Evolutionary conservation across 176 grass and related monocot genomes (phyloP).

Genomic region (Areca catechu): DNA sequence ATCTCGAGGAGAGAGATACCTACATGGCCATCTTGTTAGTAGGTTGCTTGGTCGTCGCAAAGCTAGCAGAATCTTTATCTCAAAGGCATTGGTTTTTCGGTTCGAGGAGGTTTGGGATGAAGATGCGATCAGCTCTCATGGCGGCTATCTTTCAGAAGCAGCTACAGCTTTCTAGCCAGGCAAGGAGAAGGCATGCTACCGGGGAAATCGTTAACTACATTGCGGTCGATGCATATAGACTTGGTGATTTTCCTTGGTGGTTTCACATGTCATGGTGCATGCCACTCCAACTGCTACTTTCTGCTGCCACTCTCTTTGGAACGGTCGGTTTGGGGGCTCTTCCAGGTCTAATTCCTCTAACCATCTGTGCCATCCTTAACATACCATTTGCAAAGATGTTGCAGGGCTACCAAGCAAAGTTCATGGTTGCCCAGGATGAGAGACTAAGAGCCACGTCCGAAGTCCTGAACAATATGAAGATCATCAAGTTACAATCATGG

Average conservation of each 20-base stretch:
- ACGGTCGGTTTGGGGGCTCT: slow-evolving; percentile 57
- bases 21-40: slow-evolving; percentile 30
- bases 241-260: slow-evolving; percentile 75
- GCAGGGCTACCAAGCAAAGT: slow-evolving; percentile 60
- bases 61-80: slow-evolving; percentile 67
- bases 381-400: slow-evolving; percentile 62
- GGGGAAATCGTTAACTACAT: slow-evolving; percentile 90
- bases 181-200: slow-evolving; percentile 54
- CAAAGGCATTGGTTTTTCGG: slow-evolving; percentile 81
- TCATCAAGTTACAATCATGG: slow-evolving; percentile 95
- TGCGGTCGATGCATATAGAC: slow-evolving; percentile 68
- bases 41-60: slow-evolving; percentile 38
- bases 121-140: slow-evolving; percentile 68
- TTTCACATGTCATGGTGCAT: slow-evolving; percentile 77
- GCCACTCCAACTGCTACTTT: slow-evolving; percentile 50
- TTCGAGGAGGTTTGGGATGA: slow-evolving; percentile 66
- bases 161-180: slow-evolving; percentile 64
- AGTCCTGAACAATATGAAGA: slow-evolving; percentile 88
- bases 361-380: slow-evolving; percentile 64
- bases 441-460: slow-evolving; percentile 71
- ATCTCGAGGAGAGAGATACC: slow-evolving; percentile 35
- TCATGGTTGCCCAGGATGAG: slow-evolving; percentile 83
- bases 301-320: slow-evolving; percentile 63
- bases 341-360: slow-evolving; percentile 56
- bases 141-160: slow-evolving; percentile 68